A percentile compares a stretch with the other conserved stretches of the same genome.
These are phyloP conservation scores for Phytophthora lateralis DNA, from an alignment of 352 stramenopile species.

Conservation along the genomic window DNA sequence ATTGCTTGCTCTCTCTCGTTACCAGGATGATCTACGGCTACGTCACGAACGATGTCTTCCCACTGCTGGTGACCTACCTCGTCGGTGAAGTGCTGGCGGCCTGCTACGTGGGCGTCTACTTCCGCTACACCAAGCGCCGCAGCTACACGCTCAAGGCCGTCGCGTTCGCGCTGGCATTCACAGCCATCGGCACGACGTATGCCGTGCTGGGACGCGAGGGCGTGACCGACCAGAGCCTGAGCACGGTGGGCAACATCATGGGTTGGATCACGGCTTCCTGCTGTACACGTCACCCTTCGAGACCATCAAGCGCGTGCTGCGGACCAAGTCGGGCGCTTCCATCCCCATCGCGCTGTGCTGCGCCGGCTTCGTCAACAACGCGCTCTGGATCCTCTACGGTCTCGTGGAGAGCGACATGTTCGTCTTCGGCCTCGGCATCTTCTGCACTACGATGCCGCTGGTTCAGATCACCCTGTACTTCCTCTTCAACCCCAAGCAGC, in stretches of 20 bases:
- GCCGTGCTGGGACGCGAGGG: conserved; percentile 33
- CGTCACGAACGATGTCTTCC: conserved; percentile 43
- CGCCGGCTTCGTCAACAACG: conserved; percentile 36
- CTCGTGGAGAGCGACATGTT: conserved; percentile 43
- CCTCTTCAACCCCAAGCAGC: conserved; percentile 33
- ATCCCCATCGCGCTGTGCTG: conserved; percentile 42
- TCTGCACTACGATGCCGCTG: conserved; percentile 37
- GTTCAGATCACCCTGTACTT: conserved; percentile 49
- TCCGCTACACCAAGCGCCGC: conserved; percentile 23
- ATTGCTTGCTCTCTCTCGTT: neutral
- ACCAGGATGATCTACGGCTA: conserved; percentile 48
- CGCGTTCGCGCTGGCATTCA: conserved; percentile 22
- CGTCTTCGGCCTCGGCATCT: conserved; percentile 39
- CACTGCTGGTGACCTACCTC: conserved; percentile 42
- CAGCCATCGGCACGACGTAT: conserved; percentile 33
- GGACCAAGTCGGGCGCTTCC: conserved; percentile 36
- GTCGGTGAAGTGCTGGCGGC: conserved; percentile 29
- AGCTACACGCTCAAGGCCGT: conserved; percentile 27
- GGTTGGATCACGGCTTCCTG: conserved; percentile 37
- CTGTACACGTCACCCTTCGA: conserved; percentile 39
- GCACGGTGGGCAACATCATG: conserved; percentile 19
- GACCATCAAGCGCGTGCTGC: conserved; percentile 32
- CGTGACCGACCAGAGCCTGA: conserved; percentile 29
- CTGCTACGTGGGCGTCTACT: conserved; percentile 32
- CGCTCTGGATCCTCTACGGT: conserved; percentile 42